These are phyloP conservation scores for Ministeria vibrans DNA, from an alignment of 78 protist species.

Conservation along the genomic window DNA sequence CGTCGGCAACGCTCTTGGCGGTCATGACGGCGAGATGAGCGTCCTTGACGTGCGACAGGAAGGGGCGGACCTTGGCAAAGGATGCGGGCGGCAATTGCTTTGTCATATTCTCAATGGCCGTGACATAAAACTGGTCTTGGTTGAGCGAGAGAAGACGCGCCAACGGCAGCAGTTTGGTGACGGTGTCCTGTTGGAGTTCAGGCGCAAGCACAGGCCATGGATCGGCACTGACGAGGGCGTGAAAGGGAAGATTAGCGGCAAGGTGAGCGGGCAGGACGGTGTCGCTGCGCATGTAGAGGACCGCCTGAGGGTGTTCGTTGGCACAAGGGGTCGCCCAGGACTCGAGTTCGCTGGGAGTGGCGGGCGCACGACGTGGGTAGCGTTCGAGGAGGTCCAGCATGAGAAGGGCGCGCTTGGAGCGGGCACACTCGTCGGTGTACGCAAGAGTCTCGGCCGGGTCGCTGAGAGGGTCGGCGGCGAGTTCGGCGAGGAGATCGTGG, in stretches of 20 bases:
- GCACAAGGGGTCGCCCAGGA: too few relatives aligned
- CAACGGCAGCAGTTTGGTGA: background rate
- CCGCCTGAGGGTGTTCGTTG: too few relatives aligned
- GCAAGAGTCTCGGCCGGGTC: too few relatives aligned
- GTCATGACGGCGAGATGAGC: background rate
- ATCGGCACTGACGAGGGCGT: background rate
- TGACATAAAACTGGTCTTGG: background rate
- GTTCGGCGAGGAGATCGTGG: too few relatives aligned
- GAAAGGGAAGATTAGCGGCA: background rate
- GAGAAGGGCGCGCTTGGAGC: too few relatives aligned
- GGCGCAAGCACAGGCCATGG: slow-evolving; percentile 1
- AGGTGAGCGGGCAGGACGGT: too few relatives aligned
- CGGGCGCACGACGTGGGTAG: too few relatives aligned
- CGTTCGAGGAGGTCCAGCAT: too few relatives aligned
- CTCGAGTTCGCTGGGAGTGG: too few relatives aligned
- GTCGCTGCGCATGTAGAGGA: too few relatives aligned
- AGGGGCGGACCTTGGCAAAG: background rate
- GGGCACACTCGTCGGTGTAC: too few relatives aligned
- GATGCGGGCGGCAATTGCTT: background rate
- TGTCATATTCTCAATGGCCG: background rate
- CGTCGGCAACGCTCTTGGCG: background rate
- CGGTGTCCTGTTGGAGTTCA: background rate
- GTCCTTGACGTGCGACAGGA: background rate
- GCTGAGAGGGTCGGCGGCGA: too few relatives aligned
- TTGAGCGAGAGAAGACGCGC: background rate